Evolutionary conservation across 179 eudicot genomes (phyloP), one percentile per base, ranked within the genome.

Genomic region (Vitellaria paradoxa): DNA sequence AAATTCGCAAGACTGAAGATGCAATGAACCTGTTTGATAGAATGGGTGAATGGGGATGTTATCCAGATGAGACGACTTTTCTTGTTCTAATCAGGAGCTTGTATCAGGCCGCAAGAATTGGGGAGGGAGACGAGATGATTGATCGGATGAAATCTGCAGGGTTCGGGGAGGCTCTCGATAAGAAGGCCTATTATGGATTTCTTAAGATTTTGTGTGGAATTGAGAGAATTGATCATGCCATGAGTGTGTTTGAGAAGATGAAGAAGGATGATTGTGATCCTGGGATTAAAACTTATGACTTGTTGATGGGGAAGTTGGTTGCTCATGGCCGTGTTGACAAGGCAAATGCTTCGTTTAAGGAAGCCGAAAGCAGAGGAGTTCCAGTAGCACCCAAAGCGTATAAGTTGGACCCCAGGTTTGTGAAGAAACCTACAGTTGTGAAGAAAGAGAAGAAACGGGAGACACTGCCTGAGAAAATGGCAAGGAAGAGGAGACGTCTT

Each of bases 41-140:
- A 81, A 92, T 94, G 97, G 91, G 96, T 10, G 97, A 91, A 66
- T 91, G 98, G 97, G 96, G 94, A 23, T 90, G 96, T 86, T 69
- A 70, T 66, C 94, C 97, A 2, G 87, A 93, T 85, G 94, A 86
- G 4, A 86, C 84, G 0, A 93, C 95, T 2, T 91, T 88, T 83
- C 86, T 93, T 85, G 85, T 89, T 30, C 70, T 95, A 20, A 91
- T 86, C 12, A 87, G 78, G 86, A 93, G 99, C 80, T 79, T 93
- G 77, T 93, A 91, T 86, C 97, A 93, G 87, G 95, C 97, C 68
- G 97, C 93, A 0, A 88, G 99, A 82, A 66, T 89, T 40, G 97
- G 92, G 5, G 99, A 95, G 75, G 99, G 97, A 18, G 97, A 91
- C 69, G 97, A 91, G 73, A 91, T 95, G 97, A 88, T 95, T 80